Conservation (phyloP, 1,139 yeast genomes). For the Geotrichum carabidarum region DNA sequence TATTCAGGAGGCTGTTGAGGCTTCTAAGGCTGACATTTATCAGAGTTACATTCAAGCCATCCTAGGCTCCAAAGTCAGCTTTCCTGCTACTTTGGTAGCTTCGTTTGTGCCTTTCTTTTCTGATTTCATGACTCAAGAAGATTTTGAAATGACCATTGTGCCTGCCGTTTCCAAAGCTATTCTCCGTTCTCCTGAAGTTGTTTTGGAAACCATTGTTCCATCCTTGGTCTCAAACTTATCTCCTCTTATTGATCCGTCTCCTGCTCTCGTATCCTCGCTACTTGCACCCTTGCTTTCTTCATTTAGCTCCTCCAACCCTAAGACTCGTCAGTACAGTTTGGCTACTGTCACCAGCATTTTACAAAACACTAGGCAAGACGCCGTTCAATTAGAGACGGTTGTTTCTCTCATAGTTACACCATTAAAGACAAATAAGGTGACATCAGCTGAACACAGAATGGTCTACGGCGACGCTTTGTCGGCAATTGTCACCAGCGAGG, state of each 20-base stretch:
- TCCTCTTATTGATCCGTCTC: constrained; percentile 39
- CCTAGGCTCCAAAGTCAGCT: constrained; percentile 32
- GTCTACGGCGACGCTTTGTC: constrained; percentile 44
- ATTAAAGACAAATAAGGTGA: constrained; percentile 41
- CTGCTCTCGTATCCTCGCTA: constrained; percentile 47
- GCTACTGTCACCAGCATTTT: constrained; percentile 38
- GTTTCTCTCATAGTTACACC: constrained; percentile 53
- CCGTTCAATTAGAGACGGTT: constrained; percentile 34
- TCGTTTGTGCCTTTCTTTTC: constrained; percentile 43
- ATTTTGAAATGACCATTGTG: constrained; percentile 44
- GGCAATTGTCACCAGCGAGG: constrained; percentile 25
- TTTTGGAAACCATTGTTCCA: constrained; percentile 53
- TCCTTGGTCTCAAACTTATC: constrained; percentile 43
- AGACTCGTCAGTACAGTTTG: constrained; percentile 53
- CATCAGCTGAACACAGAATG: constrained; percentile 65
- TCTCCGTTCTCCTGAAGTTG: constrained; percentile 74
- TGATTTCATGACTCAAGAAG: constrained; percentile 43
- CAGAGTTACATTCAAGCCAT: constrained; percentile 31
- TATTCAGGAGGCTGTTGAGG: constrained; percentile 24
- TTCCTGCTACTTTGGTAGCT: constrained; percentile 28
- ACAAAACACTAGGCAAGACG: constrained; percentile 24
- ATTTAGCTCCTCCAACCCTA: constrained; percentile 66
- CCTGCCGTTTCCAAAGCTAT: constrained; percentile 72
- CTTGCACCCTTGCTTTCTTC: constrained; percentile 57
- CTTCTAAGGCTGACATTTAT: constrained; percentile 24